These are phyloP conservation scores for Thielaviopsis populi DNA, from an alignment of 2,329 filamentous ascomycete genomes.

Conservation along the genomic window DNA sequence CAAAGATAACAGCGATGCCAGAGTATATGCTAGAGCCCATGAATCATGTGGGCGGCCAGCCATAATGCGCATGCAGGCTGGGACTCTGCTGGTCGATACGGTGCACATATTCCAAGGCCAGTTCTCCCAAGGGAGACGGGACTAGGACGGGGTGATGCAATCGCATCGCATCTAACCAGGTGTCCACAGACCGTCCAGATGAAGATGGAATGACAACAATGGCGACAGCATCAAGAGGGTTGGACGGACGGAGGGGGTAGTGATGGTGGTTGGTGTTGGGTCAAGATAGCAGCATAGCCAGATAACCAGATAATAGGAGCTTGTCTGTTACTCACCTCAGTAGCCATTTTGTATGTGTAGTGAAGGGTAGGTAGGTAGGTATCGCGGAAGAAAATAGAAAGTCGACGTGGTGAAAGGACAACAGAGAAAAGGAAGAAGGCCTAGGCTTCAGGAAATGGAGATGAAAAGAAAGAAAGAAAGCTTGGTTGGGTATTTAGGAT, in stretches of 20 bases:
- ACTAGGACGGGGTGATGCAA: background rate
- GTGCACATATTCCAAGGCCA: background rate
- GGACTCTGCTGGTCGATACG: background rate
- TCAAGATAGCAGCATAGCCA: background rate
- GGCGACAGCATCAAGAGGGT: background rate
- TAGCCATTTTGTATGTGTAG: constrained; percentile 37
- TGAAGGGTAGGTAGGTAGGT: constrained; percentile 16
- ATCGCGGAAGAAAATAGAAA: constrained; percentile 14
- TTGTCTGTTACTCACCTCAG: constrained; percentile 38
- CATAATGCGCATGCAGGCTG: background rate
- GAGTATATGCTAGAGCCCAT: background rate
- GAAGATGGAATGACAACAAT: background rate
- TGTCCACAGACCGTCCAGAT: background rate
- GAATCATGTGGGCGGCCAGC: background rate
- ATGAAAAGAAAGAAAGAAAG: constrained; percentile 11
- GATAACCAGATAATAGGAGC: no score
- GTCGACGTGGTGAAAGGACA: constrained; percentile 5
- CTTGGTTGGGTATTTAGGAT: constrained; percentile 16
- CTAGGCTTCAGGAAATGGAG: constrained; percentile 11
- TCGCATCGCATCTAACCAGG: background rate
- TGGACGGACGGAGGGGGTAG: background rate
- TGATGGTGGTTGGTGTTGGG: background rate
- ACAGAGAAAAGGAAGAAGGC: constrained; percentile 14
- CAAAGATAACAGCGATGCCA: background rate
- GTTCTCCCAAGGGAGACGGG: background rate